Evolutionary conservation across 352 stramenopile species (phyloP), one percentile per base, ranked within the genome.

Genomic region (Phytophthora palmivora): DNA sequence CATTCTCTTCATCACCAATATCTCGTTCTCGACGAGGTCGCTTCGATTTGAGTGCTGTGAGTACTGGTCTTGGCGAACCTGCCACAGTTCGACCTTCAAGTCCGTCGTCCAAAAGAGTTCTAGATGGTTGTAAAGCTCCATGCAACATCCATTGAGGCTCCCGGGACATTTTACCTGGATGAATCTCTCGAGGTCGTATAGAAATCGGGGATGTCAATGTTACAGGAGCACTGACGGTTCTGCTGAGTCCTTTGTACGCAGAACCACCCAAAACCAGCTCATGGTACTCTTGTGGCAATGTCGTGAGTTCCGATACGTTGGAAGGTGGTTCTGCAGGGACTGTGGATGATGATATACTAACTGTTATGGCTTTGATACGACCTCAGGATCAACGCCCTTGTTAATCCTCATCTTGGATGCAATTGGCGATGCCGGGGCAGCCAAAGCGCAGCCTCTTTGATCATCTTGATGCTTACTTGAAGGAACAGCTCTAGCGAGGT

Each of bases 211-310:
- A 47, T 47, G 18, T 18, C 2, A 57, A 11, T 39, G 16, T 15
- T 22, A 61, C 43, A 1, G 63, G 57, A 36, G 56, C 48, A 38
- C 41, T 67, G 10, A 34, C 43, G 4, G 57, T 55, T 55, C 51
- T 63, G 21, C 26, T 57, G 26, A 68, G 34, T 24, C 32, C 16
- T 39, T 54, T 56, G 22, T 55, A 55, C 6, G 56, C 36, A 15
- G 43, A 67, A 16, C 57, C 57, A 16, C 52, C 64, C 10, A 73
- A 47, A 15, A 73, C 42, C 15, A 73, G 24, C 10, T 73, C 58
- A 28, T 70, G 64, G 3, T 73, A 73, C 16, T 73, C 64, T 0
- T 65, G 47, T 3, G 64, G 64, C 15, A 73, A 24, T n/a, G 58
- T 70, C 7, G 43, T 70, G 22, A 69, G 45, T n/a, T 73, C 64